Percentiles rank a stretch among this genome's conserved stretches.
Evolutionary conservation across 345 rosid genomes (phyloP).

Genomic region (Salix exigua): DNA sequence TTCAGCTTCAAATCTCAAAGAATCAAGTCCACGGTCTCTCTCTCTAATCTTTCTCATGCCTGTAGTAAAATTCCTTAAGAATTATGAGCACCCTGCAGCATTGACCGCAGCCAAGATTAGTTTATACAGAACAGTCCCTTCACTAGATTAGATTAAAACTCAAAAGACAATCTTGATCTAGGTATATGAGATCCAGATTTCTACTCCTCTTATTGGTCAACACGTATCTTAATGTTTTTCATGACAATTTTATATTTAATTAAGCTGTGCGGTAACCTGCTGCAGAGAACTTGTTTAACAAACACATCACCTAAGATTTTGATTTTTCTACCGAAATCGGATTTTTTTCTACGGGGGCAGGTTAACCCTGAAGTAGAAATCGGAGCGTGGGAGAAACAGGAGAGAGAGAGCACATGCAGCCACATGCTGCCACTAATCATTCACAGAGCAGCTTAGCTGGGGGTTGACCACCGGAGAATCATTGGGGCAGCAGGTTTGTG

Average conservation of each 20-base stretch:
- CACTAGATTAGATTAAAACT: too few species aligned
- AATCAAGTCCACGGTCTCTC: not conserved
- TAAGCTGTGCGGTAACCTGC: too few species aligned
- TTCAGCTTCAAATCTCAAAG: not conserved
- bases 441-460: not conserved
- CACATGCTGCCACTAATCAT: conserved; percentile 4
- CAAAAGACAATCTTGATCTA: too few species aligned
- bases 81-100: too few species aligned
- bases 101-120: not conserved
- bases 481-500: not conserved
- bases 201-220: not conserved
- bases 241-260: too few species aligned
- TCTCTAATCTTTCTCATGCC: too few species aligned
- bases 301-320: too few species aligned
- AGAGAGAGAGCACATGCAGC: not conserved
- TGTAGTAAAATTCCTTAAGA: too few species aligned
- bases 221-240: not conserved
- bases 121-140: not conserved
- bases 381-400: not conserved
- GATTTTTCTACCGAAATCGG: too few species aligned
- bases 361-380: too few species aligned
- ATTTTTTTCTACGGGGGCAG: too few species aligned
- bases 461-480: not conserved
- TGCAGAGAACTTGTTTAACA: too few species aligned
- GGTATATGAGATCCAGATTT: not conserved